Conservation (phyloP, 768 basidiomycete species). For the Podaxis sp. region DNA sequence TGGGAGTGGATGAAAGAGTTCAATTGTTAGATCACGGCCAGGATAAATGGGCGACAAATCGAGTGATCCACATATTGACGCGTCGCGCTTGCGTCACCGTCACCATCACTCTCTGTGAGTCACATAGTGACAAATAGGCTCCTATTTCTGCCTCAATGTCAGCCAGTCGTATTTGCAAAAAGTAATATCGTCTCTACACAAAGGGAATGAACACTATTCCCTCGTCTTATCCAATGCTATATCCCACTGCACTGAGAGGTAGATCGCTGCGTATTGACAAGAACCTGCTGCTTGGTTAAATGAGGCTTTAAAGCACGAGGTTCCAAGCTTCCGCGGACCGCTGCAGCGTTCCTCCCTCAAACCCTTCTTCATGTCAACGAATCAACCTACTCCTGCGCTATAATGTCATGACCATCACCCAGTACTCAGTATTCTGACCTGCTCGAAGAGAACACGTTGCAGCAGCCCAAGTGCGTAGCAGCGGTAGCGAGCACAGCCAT, state of each 20-base stretch:
- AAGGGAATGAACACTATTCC: no score
- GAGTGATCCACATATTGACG: conserved; percentile 15
- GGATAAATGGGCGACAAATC: conserved; percentile 7
- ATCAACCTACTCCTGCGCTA: no score
- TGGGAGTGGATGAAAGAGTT: conserved; percentile 26
- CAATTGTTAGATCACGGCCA: background rate
- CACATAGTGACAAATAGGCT: conserved; percentile 1
- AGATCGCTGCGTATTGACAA: background rate
- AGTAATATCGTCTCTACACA: no score
- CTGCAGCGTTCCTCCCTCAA: no score
- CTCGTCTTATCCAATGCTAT: background rate
- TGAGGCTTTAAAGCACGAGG: no score
- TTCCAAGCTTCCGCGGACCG: no score
- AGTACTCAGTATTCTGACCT: background rate
- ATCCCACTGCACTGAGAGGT: background rate
- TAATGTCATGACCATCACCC: no score
- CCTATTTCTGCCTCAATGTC: background rate
- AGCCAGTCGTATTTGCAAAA: background rate
- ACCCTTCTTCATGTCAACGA: no score
- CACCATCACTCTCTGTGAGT: background rate
- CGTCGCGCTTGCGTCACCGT: conserved; percentile 22
- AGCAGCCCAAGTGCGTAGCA: no score
- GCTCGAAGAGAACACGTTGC: no score
- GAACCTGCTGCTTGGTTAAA: no score
- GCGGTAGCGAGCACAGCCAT: background rate